Evolutionary conservation across 345 rosid species (phyloP), one percentile per base, ranked within the genome.

Genomic region (Eucalyptus victrix): DNA sequence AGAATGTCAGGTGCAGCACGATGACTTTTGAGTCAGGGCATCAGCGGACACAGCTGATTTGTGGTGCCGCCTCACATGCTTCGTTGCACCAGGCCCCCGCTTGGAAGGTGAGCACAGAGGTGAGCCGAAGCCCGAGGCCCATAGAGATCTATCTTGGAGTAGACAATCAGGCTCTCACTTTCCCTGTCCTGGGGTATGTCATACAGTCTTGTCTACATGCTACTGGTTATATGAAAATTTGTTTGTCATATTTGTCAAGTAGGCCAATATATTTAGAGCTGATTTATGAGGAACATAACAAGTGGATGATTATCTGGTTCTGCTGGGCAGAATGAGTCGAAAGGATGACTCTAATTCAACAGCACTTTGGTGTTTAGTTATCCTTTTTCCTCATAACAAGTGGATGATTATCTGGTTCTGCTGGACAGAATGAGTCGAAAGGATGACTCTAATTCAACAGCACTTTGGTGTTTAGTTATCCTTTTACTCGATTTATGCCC

Each of bases 141-240:
- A 54, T 23, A 54, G 60, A 54, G 60, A 54, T 54, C 28, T 54
- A 23, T 54, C 6, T 54, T 23, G 60, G 60, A 9, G 60, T 2
- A 54, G 58, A 21, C 11, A 54, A 21, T 54, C 58, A 8, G 5
- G 58, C 58, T 9, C 23, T 54, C 60, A 54, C 60, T 54, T 54
- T 54, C 60, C 60, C 0, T 23, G 91, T 91, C 62, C 95, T 44
- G 96, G 94, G 95, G 95, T 95, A 92, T 50, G 92, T 60, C 16
- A 12, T 4, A 18, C 56, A 9, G 28, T 7, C 42, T 86, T 21
- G 6, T 51, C 14, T 49, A 49, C 90, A 32, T 12, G 49, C 42
- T 51, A 5, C 45, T 87, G 12, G 28, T 53, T n/a, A 7, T 28
- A 24, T 53, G 26, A 86, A 49, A 49, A 86, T 51, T 2, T 49